A percentile compares a stretch with the other conserved stretches of the same genome.
phyloP scores from a whole-genome alignment of 2,329 filamentous ascomycete species.

The Colletotrichum orchidophilum region DNA sequence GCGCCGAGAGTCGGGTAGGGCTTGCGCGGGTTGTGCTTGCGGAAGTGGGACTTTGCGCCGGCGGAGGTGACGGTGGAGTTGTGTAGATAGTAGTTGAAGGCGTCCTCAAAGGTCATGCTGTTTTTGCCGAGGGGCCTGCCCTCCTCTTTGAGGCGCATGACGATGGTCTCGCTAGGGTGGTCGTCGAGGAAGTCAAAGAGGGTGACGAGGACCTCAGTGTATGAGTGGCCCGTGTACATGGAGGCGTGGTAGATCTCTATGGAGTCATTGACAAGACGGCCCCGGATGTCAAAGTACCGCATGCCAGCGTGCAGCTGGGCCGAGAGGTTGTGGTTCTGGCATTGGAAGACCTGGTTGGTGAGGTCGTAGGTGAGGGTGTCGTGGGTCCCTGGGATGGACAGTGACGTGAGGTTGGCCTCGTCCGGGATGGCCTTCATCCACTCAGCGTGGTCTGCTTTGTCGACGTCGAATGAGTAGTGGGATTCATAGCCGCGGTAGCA shows the following conservation, averaged over 20 bases:
- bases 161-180: slow-evolving; percentile 55
- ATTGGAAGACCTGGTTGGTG: slow-evolving; percentile 48
- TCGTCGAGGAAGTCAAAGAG: slow-evolving; percentile 56
- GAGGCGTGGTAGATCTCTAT: slow-evolving; percentile 59
- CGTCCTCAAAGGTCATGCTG: slow-evolving; percentile 54
- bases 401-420: slow-evolving; percentile 48
- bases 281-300: slow-evolving; percentile 60
- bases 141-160: slow-evolving; percentile 62
- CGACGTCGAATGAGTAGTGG: slow-evolving; percentile 54
- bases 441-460: slow-evolving; percentile 41
- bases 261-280: slow-evolving; percentile 51
- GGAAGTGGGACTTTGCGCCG: slow-evolving; percentile 49
- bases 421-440: slow-evolving; percentile 59
- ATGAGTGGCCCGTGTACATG: slow-evolving; percentile 55
- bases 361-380: slow-evolving; percentile 61
- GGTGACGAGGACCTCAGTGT: slow-evolving; percentile 52
- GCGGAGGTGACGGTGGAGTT: slow-evolving; percentile 44
- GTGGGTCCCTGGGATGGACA: slow-evolving; percentile 63
- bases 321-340: slow-evolving; percentile 57
- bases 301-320: slow-evolving; percentile 57
- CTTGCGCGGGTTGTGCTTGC: slow-evolving; percentile 41
- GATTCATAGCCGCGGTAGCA: slow-evolving; percentile 47
- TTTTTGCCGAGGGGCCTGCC: slow-evolving; percentile 48
- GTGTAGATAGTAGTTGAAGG: slow-evolving; percentile 53
- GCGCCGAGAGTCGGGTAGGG: slow-evolving; percentile 55